These are phyloP conservation scores for Conticribra weissflogii DNA, from an alignment of 108 stramenopile species.

Conservation along the genomic window DNA sequence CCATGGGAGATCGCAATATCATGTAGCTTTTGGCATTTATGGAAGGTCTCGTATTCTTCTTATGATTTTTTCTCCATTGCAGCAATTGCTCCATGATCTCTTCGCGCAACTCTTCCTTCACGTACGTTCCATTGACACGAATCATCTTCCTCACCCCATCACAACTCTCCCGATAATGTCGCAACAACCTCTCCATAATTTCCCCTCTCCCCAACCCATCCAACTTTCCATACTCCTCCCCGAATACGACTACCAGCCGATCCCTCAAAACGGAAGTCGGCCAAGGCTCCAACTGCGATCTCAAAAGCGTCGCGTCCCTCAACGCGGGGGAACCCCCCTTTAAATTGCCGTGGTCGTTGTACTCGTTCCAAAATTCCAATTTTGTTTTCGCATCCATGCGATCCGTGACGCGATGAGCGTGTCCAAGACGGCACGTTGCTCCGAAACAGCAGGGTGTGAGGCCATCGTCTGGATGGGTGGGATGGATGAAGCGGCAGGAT, in stretches of 20 bases:
- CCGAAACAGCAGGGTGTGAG: not conserved
- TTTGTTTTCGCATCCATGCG: not conserved
- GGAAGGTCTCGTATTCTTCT: slow-evolving; percentile 23
- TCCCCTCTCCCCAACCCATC: slow-evolving; percentile 11
- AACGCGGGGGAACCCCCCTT: slow-evolving; percentile 8
- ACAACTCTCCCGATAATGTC: slow-evolving; percentile 5
- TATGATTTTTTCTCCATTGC: slow-evolving; percentile 26
- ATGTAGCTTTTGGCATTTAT: slow-evolving; percentile 44
- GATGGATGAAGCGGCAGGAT: not conserved
- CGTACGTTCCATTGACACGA: slow-evolving; percentile 25
- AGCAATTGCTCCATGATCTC: slow-evolving; percentile 23
- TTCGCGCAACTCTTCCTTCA: slow-evolving; percentile 19
- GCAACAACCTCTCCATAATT: slow-evolving; percentile 39
- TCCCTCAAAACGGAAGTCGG: slow-evolving; percentile 29
- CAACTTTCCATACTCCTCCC: slow-evolving; percentile 22
- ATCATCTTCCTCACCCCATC: slow-evolving; percentile 6
- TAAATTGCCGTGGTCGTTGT: not conserved
- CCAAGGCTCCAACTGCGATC: slow-evolving; percentile 50
- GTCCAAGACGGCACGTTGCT: not conserved
- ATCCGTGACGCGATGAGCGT: not conserved
- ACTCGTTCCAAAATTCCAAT: not conserved
- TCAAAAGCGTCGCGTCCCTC: slow-evolving; percentile 32
- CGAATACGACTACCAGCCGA: slow-evolving; percentile 41
- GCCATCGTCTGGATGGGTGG: not conserved
- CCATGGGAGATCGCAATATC: slow-evolving; percentile 26